Evolutionary conservation across 495 filamentous ascomycete genomes (phyloP).

Genomic region (Penicillium nucicola): DNA sequence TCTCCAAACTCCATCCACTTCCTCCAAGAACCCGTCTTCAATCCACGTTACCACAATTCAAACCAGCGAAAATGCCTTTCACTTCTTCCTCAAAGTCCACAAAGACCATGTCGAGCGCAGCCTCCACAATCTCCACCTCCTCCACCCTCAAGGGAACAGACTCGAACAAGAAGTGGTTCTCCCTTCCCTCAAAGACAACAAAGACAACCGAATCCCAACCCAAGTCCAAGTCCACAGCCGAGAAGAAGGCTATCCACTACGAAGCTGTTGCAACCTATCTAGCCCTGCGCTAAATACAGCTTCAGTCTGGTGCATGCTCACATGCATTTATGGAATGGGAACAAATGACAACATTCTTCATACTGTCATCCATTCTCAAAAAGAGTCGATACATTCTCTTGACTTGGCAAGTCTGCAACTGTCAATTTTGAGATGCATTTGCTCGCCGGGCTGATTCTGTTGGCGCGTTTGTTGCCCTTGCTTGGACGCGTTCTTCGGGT

Average conservation of each 20-base stretch:
- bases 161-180: conserved; percentile 27
- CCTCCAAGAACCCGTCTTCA: neutral
- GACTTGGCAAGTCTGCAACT: too few species aligned
- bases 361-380: too few species aligned
- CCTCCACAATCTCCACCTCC: conserved; percentile 26
- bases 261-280: conserved; percentile 33
- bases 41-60: neutral
- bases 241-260: conserved; percentile 22
- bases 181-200: conserved; percentile 7
- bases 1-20: neutral
- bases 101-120: conserved; percentile 15
- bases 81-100: conserved; percentile 14
- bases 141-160: conserved; percentile 26
- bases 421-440: neutral
- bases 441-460: neutral
- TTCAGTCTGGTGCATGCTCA: neutral
- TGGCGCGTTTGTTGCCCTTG: neutral
- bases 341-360: too few species aligned
- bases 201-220: conserved; percentile 11
- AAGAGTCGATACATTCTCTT: too few species aligned
- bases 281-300: conserved; percentile 17
- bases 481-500: neutral
- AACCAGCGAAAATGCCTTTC: conserved; percentile 12
- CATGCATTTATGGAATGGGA: neutral
- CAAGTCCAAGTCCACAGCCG: neutral